Conservation (phyloP, 148 eudicot species). For the Rhododendron williamsianum region DNA sequence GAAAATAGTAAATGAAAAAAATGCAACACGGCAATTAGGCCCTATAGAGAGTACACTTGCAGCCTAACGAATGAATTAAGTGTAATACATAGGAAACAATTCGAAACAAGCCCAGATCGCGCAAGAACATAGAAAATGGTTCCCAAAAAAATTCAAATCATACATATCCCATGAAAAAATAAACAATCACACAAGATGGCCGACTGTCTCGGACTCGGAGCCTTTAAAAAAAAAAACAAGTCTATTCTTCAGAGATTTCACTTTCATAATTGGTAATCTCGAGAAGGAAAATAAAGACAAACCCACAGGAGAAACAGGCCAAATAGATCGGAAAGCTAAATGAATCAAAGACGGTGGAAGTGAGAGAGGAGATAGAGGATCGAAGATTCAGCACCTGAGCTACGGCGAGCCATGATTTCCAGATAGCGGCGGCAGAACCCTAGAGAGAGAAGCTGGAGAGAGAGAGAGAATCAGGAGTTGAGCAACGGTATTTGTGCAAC, state of each 20-base stretch:
- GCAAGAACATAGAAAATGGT: background rate
- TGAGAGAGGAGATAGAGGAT: background rate
- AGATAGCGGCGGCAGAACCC: conserved; percentile 14
- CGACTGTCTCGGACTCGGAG: background rate
- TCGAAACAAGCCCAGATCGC: background rate
- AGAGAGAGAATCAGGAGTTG: background rate
- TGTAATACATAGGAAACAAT: background rate
- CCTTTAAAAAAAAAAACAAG: background rate
- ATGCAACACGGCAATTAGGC: background rate
- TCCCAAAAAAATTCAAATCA: background rate
- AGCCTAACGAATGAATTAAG: background rate
- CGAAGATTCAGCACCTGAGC: conserved; percentile 40
- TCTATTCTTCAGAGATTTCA: background rate
- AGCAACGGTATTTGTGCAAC: background rate
- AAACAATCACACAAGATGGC: background rate
- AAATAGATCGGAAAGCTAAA: background rate
- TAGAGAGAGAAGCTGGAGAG: background rate
- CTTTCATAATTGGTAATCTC: background rate
- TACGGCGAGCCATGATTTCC: conserved; percentile 64
- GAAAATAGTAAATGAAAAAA: background rate
- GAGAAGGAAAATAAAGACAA: background rate
- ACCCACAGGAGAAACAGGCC: background rate
- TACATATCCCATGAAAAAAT: background rate
- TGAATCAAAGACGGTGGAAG: background rate
- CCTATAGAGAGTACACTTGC: background rate